Evolutionary conservation across 768 basidiomycete genomes (phyloP).

Genomic region (Neoboletus subvelutipes): DNA sequence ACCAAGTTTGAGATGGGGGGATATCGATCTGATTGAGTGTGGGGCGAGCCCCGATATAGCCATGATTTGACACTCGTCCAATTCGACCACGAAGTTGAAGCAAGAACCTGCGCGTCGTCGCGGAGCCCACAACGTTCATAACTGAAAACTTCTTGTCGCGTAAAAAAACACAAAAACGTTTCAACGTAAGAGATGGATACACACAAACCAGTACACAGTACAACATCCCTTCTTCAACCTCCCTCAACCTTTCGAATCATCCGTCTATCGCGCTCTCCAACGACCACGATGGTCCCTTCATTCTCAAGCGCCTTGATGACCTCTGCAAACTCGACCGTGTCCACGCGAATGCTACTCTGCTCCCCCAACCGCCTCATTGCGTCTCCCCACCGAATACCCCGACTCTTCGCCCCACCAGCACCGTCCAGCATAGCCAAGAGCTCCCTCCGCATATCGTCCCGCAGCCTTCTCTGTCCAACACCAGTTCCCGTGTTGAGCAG

Average conservation of each 20-base stretch:
- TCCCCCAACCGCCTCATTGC: conserved; percentile 74
- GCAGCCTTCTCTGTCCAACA: conserved; percentile 77
- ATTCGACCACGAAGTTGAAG: not conserved
- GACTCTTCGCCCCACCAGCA: conserved; percentile 45
- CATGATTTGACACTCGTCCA: not conserved
- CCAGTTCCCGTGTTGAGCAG: conserved; percentile 93
- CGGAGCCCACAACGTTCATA: conserved; percentile 1
- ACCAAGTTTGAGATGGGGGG: not conserved
- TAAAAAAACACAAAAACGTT: not conserved
- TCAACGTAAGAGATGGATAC: conserved; percentile 4
- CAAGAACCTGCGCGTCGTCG: not conserved
- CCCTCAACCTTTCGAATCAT: conserved; percentile 69
- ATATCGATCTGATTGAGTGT: not conserved
- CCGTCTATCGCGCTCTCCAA: conserved; percentile 84
- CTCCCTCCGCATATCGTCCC: conserved; percentile 89
- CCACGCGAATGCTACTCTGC: conserved; percentile 84
- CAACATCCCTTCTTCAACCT: conserved; percentile 16
- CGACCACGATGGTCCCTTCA: conserved; percentile 82
- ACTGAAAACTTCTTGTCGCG: not conserved
- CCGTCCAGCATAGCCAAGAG: conserved; percentile 62
- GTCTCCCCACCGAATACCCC: conserved; percentile 79
- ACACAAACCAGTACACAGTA: not conserved
- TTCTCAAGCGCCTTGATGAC: conserved; percentile 76
- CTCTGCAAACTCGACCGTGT: conserved; percentile 76
- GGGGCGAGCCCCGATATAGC: conserved; percentile 22